These are phyloP conservation scores for Aureobasidium sp. DNA, from an alignment of 2,329 filamentous ascomycete genomes.

Conservation along the genomic window DNA sequence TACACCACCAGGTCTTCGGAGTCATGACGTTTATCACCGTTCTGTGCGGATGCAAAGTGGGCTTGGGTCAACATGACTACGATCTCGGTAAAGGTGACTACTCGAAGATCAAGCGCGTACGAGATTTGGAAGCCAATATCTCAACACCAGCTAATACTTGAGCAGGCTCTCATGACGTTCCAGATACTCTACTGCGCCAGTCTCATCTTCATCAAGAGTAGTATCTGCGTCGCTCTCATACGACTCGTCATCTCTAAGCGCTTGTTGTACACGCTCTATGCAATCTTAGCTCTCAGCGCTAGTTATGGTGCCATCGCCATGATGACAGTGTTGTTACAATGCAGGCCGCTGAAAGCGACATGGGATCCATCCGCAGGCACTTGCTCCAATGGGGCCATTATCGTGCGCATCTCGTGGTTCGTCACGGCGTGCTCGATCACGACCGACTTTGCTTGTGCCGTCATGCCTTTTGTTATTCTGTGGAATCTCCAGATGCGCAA, in stretches of 20 bases:
- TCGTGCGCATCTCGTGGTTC: conserved; percentile 8
- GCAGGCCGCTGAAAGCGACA: not conserved
- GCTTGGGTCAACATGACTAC: conserved; percentile 12
- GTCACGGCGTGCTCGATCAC: conserved; percentile 9
- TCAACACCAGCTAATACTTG: not conserved
- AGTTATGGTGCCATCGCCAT: conserved; percentile 3
- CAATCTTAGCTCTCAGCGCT: conserved; percentile 1
- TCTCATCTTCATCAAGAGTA: conserved; percentile 12
- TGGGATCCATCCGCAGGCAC: conserved; percentile 4
- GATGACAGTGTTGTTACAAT: not conserved
- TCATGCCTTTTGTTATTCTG: conserved; percentile 10
- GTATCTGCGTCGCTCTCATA: conserved; percentile 11
- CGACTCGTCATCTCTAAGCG: not conserved
- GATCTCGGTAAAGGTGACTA: not conserved
- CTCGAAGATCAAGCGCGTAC: conserved; percentile 2
- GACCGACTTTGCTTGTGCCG: conserved; percentile 6
- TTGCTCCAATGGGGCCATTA: not conserved
- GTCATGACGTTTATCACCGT: conserved; percentile 3
- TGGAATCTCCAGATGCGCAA: conserved; percentile 9
- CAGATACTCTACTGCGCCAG: conserved; percentile 5
- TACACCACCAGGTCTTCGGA: not conserved
- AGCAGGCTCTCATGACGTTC: conserved; percentile 1
- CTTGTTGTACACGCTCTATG: conserved; percentile 4
- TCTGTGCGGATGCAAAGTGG: conserved; percentile 3
- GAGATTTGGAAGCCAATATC: not conserved